Conservation (phyloP, 2,329 filamentous ascomycete species). For the Neopestalotiopsis sp. region DNA sequence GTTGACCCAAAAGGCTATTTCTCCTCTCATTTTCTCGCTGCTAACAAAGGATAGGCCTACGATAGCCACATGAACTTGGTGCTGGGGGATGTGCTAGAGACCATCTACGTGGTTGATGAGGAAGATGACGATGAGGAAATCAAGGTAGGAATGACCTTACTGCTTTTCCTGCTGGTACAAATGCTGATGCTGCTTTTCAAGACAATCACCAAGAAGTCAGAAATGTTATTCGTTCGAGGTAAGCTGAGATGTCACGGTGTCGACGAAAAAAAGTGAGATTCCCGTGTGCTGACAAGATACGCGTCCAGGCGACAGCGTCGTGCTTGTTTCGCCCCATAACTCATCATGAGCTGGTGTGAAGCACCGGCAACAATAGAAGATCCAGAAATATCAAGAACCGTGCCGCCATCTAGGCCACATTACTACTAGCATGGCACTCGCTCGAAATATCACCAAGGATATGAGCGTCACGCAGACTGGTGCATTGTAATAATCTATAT, state of each 20-base stretch:
- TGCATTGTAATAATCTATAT: background rate
- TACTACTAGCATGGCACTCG: background rate
- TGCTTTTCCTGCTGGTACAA: background rate
- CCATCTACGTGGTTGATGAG: slow-evolving; percentile 91
- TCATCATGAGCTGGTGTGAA: slow-evolving; percentile 18
- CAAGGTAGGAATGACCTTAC: slow-evolving; percentile 59
- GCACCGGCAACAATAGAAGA: background rate
- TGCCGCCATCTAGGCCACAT: background rate
- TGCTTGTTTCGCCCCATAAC: slow-evolving; percentile 52
- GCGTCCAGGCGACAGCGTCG: slow-evolving; percentile 70
- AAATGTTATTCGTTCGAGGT: slow-evolving; percentile 99
- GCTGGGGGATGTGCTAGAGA: slow-evolving; percentile 95
- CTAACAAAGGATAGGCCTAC: slow-evolving; percentile 72
- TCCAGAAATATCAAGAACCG: background rate
- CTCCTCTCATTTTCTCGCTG: background rate
- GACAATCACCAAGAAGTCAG: slow-evolving; percentile 95
- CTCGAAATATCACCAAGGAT: background rate
- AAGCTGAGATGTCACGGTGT: slow-evolving; percentile 37
- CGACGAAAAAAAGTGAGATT: background rate
- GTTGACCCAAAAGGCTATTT: slow-evolving; percentile 36
- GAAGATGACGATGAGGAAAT: slow-evolving; percentile 81
- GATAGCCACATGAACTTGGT: slow-evolving; percentile 98
- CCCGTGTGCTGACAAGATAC: slow-evolving; percentile 1
- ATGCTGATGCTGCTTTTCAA: slow-evolving; percentile 41
- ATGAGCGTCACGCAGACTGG: background rate